Base-by-base conservation (phyloP, 2,329 filamentous ascomycete species). In the Dactylellina leptospora region DNA sequence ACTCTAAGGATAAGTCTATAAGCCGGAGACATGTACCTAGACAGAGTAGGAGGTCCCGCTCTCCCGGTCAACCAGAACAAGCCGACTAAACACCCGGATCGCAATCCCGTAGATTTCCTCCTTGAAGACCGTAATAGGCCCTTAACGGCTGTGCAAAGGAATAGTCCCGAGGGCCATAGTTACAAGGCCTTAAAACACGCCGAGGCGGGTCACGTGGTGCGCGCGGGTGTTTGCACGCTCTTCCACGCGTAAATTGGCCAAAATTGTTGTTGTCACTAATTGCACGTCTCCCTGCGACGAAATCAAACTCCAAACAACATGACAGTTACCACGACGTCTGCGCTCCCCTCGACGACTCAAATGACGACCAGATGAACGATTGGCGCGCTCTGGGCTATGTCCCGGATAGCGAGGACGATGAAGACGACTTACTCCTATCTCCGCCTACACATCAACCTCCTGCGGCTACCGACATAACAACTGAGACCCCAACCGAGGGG, bases 381-480 rank as follows among this genome's bases (percentile, higher is more conserved):
- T 77, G 76, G 76, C 53, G 74, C 42, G 75, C 74, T 63, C 53
- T 71, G 33, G 76, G 76, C 47, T 77, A 75, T 61, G 76, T 77
- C 66, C 76, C 76, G 18, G 74, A 75, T 45, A 77, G 76, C 48
- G 76, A 77, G 30, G 75, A 72, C 33, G 75, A 77, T 48, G 76
- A 77, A 13, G 76, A 76, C 22, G 69, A 58, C 9, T 42, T 64
- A 30, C 23, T 60, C 2, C 59, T 64, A 36, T 60, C 68, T 13
- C 53, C 59, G 10, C 59, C 59, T 16, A 54, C 11, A 42, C 11
- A 5, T 10, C 23, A 4, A 10, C 27, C 45, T n/a, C 28, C 53
- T 42, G 10, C 33, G n/a, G 33, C 13, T 53, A 38, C 50, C 40
- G 9, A 25, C 18, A 4, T 6, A 4, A 3, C 40, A n/a, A 44